Evolutionary conservation across 2,329 filamentous ascomycete species (phyloP), one percentile per base, ranked within the genome.

Genomic region (Cladosporium halotolerans): DNA sequence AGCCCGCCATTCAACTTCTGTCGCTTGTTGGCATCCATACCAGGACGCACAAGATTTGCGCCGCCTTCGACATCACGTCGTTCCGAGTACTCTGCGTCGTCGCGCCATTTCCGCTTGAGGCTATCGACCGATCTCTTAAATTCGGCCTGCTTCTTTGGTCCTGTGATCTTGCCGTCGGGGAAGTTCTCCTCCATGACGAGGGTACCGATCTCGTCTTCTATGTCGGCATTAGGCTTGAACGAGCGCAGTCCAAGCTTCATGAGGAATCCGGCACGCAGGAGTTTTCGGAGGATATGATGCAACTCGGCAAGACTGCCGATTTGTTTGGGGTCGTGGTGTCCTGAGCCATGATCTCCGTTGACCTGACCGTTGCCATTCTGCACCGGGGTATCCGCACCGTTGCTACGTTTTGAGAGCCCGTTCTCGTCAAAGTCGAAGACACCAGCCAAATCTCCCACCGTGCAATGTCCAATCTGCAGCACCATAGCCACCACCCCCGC

Each of bases 381-480:
- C 47, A 65, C 58, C 19, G 58, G 56, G 31, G 54, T 55, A 23
- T 67, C 59, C 33, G 63, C 53, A 6, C 59, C 63, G 48, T 60
- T 62, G 36, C 60, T 58, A 42, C 67, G 67, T 53, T 72, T 64
- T 5, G 65, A 61, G 10, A 28, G 43, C 4, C 58, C 36, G 18
- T 42, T 42, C 13, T 53, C 51, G 38, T 53, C 51, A 16, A 53
- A 53, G 36, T 47, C 45, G 38, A 53, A 53, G 28, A 43, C 51
- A 34, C 44, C 45, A 28, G 44, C 51, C 41, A 92, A 75, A 61
- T 90, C 85, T 40, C 77, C 79, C 33, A 91, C 77, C 65, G 81
- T 83, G 31, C 86, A 85, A 71, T 93, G 87, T 1, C 92, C 92
- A 14, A 91, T 77, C 52, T 85, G 78, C 56, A 95, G 73, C 40